Conservation (phyloP, 2,329 filamentous ascomycete genomes). For the Chalaropsis ovoidea region DNA sequence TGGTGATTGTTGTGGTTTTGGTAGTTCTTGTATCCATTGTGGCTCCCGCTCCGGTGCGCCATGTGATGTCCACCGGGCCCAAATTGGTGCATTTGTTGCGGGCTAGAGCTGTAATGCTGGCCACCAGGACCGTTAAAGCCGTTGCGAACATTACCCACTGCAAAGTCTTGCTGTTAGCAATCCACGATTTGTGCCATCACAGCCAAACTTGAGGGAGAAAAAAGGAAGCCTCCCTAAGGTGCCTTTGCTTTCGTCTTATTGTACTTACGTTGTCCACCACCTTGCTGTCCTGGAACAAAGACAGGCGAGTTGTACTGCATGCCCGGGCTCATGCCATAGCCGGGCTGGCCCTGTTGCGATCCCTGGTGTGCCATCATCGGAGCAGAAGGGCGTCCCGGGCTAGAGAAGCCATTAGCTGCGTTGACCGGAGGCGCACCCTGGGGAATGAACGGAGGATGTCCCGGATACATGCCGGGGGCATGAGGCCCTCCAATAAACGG, state of each 20-base stretch:
- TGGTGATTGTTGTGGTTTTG: conserved; percentile 23
- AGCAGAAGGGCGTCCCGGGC: conserved; percentile 66
- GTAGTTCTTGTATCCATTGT: conserved; percentile 25
- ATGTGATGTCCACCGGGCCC: conserved; percentile 33
- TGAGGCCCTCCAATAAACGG: conserved; percentile 64
- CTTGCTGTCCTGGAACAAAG: conserved; percentile 56
- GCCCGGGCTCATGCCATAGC: conserved; percentile 65
- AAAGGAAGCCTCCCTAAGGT: too few relatives aligned
- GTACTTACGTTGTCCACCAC: conserved; percentile 59
- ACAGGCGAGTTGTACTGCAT: conserved; percentile 66
- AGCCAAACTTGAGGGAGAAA: neutral
- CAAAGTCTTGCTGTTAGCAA: conserved; percentile 17
- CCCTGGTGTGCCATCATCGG: conserved; percentile 93
- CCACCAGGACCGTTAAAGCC: conserved; percentile 49
- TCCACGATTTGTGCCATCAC: conserved; percentile 15
- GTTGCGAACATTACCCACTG: conserved; percentile 49
- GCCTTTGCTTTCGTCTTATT: neutral
- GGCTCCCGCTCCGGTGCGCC: conserved; percentile 23
- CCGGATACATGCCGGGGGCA: conserved; percentile 60
- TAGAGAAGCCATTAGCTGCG: conserved; percentile 70
- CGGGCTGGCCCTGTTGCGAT: conserved; percentile 78
- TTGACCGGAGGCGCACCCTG: conserved; percentile 45
- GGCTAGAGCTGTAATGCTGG: conserved; percentile 56
- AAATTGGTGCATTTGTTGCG: conserved; percentile 55
- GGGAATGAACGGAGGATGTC: conserved; percentile 54